These are phyloP conservation scores for Tarenaya hassleriana DNA, from an alignment of 345 rosid genomes.

Conservation along the genomic window DNA sequence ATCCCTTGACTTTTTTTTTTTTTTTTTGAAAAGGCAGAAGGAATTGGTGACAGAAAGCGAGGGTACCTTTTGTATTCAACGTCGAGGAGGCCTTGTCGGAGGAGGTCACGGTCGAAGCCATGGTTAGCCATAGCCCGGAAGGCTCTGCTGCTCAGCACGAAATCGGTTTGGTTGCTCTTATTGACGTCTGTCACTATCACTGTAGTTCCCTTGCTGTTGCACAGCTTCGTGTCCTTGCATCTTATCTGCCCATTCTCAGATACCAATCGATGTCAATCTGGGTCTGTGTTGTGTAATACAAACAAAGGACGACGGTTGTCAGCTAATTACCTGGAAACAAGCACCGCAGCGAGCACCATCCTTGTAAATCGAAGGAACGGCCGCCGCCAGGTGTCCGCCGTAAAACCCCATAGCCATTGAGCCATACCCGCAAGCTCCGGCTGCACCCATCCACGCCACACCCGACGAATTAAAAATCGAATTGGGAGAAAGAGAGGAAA, in stretches of 20 bases:
- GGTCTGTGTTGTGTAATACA: too few relatives aligned
- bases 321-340: conserved; percentile 92
- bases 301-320: too few relatives aligned
- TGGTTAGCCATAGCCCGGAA: conserved; percentile 71
- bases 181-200: conserved; percentile 71
- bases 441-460: conserved; percentile 37
- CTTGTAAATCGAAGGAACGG: conserved; percentile 62
- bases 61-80: conserved; percentile 80
- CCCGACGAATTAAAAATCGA: background rate
- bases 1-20: background rate
- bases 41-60: too few relatives aligned
- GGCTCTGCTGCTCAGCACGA: conserved; percentile 81
- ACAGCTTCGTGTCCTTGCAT: conserved; percentile 54
- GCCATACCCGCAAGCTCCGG: conserved; percentile 92
- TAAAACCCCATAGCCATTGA: conserved; percentile 56
- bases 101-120: conserved; percentile 41
- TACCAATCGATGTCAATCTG: too few relatives aligned
- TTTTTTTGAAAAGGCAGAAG: background rate
- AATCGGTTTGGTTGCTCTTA: conserved; percentile 52
- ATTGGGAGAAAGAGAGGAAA: background rate
- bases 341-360: conserved; percentile 88
- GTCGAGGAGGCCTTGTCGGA: conserved; percentile 56
- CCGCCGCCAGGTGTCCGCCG: conserved; percentile 70
- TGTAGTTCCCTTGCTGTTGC: conserved; percentile 55
- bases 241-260: conserved; percentile 43